Conservation (phyloP, 2,329 filamentous ascomycete genomes). For the Hymenoscyphus albidus region DNA sequence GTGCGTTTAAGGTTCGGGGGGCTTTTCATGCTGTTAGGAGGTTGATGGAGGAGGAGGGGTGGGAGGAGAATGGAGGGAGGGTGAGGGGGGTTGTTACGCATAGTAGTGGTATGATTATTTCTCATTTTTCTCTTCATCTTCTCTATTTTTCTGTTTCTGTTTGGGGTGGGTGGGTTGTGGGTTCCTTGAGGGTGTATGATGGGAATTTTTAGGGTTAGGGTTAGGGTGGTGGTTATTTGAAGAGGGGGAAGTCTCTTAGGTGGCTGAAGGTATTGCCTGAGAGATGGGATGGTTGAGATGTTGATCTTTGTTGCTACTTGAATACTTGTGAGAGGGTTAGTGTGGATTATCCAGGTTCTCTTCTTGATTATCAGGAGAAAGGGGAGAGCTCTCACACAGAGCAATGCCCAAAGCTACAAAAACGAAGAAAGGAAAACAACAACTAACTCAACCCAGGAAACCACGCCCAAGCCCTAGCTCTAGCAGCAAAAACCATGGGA, state of each 20-base stretch:
- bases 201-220: no score
- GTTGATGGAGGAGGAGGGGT: slow-evolving; percentile 59
- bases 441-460: slow-evolving; percentile 58
- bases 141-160: neutral
- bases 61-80: slow-evolving; percentile 55
- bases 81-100: slow-evolving; percentile 80
- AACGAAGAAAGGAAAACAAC: no score
- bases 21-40: slow-evolving; percentile 81
- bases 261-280: no score
- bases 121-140: neutral
- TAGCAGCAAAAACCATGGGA: slow-evolving; percentile 69
- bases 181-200: no score
- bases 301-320: neutral
- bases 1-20: slow-evolving; percentile 88
- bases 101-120: slow-evolving; percentile 63
- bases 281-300: no score
- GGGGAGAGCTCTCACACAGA: no score
- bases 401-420: no score
- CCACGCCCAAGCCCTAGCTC: slow-evolving; percentile 86
- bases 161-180: no score
- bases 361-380: no score
- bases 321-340: neutral
- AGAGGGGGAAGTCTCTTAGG: no score
- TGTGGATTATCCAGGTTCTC: no score
- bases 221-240: no score